These are phyloP conservation scores for Sesbania bispinosa DNA, from an alignment of 306 rosid species.

Conservation along the genomic window DNA sequence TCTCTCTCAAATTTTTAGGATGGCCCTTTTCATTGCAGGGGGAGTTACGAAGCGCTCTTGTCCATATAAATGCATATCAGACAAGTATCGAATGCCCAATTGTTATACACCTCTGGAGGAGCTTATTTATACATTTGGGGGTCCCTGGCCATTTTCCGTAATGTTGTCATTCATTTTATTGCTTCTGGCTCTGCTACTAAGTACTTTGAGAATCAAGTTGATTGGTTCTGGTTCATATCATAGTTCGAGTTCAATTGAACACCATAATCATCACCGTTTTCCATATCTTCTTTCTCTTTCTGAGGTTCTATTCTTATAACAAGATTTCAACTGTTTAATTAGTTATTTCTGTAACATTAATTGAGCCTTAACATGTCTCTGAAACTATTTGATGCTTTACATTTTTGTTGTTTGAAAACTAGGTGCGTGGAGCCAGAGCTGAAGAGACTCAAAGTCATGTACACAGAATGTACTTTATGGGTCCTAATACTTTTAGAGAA, in stretches of 20 bases:
- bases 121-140: conserved; percentile 89
- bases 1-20: conserved; percentile 9
- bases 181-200: conserved; percentile 65
- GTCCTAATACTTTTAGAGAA: conserved; percentile 95
- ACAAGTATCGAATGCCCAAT: conserved; percentile 92
- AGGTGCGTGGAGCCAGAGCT: conserved; percentile 90
- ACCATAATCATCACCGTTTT: conserved; percentile 59
- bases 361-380: background rate
- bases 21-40: conserved; percentile 51
- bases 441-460: conserved; percentile 97
- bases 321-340: conserved; percentile 17
- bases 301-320: conserved; percentile 54
- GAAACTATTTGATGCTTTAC: conserved; percentile 18
- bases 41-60: conserved; percentile 69
- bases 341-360: conserved; percentile 10
- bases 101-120: conserved; percentile 96
- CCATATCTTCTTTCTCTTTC: conserved; percentile 94
- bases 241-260: conserved; percentile 66
- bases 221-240: conserved; percentile 71
- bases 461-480: conserved; percentile 95
- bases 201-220: conserved; percentile 69
- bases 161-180: conserved; percentile 67
- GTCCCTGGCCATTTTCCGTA: conserved; percentile 80
- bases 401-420: conserved; percentile 12
- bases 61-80: conserved; percentile 86